Conservation (phyloP, 2,329 filamentous ascomycete genomes). For the Botrytis deweyae region DNA sequence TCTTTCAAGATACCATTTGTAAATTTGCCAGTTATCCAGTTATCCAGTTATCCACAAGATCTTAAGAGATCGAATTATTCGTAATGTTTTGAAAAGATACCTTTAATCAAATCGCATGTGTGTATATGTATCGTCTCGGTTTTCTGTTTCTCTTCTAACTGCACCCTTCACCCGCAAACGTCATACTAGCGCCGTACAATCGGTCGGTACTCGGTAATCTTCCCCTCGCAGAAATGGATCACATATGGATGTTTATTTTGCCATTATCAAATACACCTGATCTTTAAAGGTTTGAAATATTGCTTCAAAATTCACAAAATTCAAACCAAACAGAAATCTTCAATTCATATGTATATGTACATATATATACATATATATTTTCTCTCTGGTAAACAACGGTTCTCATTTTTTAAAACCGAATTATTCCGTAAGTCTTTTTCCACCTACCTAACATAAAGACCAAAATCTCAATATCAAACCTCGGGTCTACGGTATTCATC, state of each 20-base stretch:
- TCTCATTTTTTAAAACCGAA: neutral
- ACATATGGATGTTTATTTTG: neutral
- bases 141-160: neutral
- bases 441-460: neutral
- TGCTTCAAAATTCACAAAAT: neutral
- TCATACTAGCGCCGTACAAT: constrained; percentile 17
- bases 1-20: neutral
- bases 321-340: neutral
- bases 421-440: neutral
- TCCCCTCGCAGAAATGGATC: neutral
- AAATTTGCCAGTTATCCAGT: no score
- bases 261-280: neutral
- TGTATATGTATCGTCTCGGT: neutral
- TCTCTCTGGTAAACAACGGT: neutral
- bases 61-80: neutral
- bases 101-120: neutral
- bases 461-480: neutral
- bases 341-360: neutral
- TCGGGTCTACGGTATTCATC: constrained; percentile 6
- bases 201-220: constrained; percentile 7
- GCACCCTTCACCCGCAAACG: constrained; percentile 9
- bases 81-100: neutral
- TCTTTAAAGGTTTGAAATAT: neutral
- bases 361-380: no score
- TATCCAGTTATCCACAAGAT: neutral